A percentile compares a stretch with the other conserved stretches of the same genome.
phyloP scores from a whole-genome alignment of 2,329 filamentous ascomycete genomes.

The Leptographium lundbergii region DNA sequence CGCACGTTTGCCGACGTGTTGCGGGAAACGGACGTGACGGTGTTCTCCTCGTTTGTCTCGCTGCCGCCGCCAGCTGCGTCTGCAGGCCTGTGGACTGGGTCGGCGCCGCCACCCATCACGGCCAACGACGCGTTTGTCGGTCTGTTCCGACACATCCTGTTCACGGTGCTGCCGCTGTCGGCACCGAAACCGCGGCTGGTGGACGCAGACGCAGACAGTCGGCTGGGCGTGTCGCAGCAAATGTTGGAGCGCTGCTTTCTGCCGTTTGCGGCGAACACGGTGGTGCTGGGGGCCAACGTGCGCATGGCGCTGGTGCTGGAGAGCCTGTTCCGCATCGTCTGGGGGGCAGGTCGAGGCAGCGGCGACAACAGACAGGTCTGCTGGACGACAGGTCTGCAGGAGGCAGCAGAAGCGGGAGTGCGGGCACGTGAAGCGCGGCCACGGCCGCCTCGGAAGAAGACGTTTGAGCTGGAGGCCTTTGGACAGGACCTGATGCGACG shows the following conservation, averaged over 20 bases:
- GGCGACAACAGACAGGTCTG: constrained; percentile 17
- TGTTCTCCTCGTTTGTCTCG: constrained; percentile 44
- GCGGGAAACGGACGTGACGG: constrained; percentile 41
- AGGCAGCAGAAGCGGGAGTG: constrained; percentile 33
- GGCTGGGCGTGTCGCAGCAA: constrained; percentile 26
- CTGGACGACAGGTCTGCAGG: constrained; percentile 24
- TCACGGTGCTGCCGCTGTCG: constrained; percentile 29
- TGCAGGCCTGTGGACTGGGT: constrained; percentile 15
- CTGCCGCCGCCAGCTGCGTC: not conserved
- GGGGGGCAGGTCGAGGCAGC: constrained; percentile 16
- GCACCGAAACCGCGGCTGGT: constrained; percentile 28
- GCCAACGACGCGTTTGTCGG: constrained; percentile 26
- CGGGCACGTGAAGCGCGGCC: constrained; percentile 34
- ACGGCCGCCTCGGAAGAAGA: constrained; percentile 24
- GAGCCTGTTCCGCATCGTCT: constrained; percentile 43
- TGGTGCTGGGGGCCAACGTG: constrained; percentile 53
- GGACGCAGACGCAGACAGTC: constrained; percentile 22
- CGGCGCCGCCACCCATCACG: constrained; percentile 3
- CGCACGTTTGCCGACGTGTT: constrained; percentile 42
- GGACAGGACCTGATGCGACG: constrained; percentile 30
- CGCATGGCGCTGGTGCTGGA: constrained; percentile 61
- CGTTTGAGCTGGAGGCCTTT: constrained; percentile 21
- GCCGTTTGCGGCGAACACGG: constrained; percentile 49
- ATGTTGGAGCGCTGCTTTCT: constrained; percentile 50
- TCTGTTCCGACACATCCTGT: constrained; percentile 30